Conservation (phyloP, 2,329 filamentous ascomycete genomes). For the Diaporthe amygdali region DNA sequence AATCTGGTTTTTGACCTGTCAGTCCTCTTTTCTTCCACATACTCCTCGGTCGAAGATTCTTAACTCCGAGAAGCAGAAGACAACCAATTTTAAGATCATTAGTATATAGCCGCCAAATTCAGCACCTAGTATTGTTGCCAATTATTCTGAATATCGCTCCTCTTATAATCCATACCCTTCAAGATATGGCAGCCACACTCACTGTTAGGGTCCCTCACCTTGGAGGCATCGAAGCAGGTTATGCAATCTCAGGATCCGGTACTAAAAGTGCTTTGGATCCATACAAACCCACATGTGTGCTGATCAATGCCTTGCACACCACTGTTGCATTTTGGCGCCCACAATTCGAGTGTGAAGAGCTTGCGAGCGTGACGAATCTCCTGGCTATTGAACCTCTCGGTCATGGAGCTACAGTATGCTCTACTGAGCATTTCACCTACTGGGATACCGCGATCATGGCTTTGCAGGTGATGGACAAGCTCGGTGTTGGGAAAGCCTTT, state of each 20-base stretch:
- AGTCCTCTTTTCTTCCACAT: too few relatives aligned
- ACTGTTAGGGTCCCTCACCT: conserved; percentile 53
- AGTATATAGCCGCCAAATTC: background rate
- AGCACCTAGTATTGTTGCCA: background rate
- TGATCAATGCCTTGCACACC: conserved; percentile 59
- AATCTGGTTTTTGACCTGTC: background rate
- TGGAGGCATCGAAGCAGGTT: conserved; percentile 52
- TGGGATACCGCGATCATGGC: conserved; percentile 61
- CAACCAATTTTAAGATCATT: too few relatives aligned
- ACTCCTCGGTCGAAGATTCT: too few relatives aligned
- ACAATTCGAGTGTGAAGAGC: conserved; percentile 46
- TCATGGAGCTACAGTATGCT: conserved; percentile 50
- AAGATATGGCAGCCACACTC: conserved; percentile 39
- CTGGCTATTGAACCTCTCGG: conserved; percentile 59
- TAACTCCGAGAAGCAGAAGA: too few relatives aligned
- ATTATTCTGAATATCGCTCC: background rate
- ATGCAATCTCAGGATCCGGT: conserved; percentile 30
- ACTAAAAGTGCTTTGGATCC: conserved; percentile 43
- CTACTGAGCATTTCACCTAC: conserved; percentile 55
- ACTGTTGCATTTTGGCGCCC: conserved; percentile 50
- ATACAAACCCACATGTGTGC: conserved; percentile 54
- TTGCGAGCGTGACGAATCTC: conserved; percentile 51
- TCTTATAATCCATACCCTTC: too few relatives aligned
- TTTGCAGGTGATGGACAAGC: conserved; percentile 59
- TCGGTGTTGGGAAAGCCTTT: conserved; percentile 55